These are phyloP conservation scores for Jackrogersella minutella DNA, from an alignment of 495 filamentous ascomycete species.

Conservation along the genomic window DNA sequence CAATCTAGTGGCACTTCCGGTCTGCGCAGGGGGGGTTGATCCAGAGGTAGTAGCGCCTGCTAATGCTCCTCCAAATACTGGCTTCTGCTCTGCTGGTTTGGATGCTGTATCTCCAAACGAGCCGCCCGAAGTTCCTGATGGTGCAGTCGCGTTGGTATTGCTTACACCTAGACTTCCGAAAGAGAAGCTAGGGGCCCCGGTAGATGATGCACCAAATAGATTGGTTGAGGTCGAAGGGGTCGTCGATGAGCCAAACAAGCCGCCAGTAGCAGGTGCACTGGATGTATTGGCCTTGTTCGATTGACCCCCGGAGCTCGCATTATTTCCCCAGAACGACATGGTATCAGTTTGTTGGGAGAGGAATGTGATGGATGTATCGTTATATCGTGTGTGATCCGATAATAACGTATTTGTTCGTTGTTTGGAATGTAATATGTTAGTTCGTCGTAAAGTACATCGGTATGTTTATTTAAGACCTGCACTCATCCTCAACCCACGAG, in stretches of 20 bases:
- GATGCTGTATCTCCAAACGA: conserved; percentile 60
- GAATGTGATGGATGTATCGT: conserved; percentile 34
- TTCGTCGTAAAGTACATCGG: not conserved
- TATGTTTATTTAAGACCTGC: conserved; percentile 12
- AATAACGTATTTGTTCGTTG: not conserved
- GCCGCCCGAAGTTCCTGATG: conserved; percentile 45
- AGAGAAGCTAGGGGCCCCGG: conserved; percentile 50
- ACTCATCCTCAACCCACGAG: conserved; percentile 28
- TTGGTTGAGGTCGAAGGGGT: conserved; percentile 23
- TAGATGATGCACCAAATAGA: conserved; percentile 33
- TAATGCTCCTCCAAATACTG: conserved; percentile 46
- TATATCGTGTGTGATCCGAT: not conserved
- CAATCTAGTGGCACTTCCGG: conserved; percentile 45
- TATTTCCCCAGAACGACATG: conserved; percentile 50
- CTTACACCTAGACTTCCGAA: conserved; percentile 48
- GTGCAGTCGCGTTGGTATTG: conserved; percentile 21
- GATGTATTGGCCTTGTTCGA: conserved; percentile 50
- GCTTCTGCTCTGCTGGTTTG: conserved; percentile 43
- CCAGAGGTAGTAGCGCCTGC: conserved; percentile 32
- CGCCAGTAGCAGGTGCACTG: conserved; percentile 50
- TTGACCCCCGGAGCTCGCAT: conserved; percentile 45
- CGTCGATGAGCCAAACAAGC: conserved; percentile 49
- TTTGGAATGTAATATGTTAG: conserved; percentile 32
- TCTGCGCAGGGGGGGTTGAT: conserved; percentile 45
- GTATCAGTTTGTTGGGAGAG: conserved; percentile 5